Percentiles rank a stretch among this genome's conserved stretches.
Conservation (phyloP, 176 grass and related monocot species). For the Phragmites australis region DNA sequence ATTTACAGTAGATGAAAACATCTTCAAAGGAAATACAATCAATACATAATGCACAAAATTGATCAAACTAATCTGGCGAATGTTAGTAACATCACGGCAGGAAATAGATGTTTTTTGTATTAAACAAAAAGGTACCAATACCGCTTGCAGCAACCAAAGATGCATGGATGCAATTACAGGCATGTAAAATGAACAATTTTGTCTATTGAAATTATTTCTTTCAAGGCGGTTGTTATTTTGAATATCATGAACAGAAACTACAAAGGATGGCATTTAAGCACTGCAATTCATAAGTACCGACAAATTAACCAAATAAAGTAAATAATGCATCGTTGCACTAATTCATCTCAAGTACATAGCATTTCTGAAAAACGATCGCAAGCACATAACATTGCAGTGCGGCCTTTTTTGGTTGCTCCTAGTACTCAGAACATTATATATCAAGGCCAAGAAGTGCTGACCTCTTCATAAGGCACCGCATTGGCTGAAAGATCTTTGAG, state of each 20-base stretch:
- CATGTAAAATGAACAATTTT: background rate
- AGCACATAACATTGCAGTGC: background rate
- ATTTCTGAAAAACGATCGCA: background rate
- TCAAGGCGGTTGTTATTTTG: background rate
- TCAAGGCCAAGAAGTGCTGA: slow-evolving; percentile 20
- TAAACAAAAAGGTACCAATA: background rate
- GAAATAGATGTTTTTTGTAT: background rate
- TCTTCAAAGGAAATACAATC: background rate
- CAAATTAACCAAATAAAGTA: background rate
- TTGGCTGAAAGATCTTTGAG: slow-evolving; percentile 81
- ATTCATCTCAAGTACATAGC: background rate
- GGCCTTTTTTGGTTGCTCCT: background rate
- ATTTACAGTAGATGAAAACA: background rate
- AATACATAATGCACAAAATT: background rate
- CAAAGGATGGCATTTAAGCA: background rate
- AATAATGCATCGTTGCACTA: background rate
- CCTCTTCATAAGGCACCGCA: slow-evolving; percentile 77
- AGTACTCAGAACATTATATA: background rate
- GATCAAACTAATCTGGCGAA: background rate
- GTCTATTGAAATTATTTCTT: background rate
- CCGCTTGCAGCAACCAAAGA: background rate
- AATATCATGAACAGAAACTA: background rate
- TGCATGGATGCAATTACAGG: background rate
- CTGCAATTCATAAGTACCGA: background rate
- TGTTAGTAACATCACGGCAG: background rate